A percentile compares a stretch with the other conserved stretches of the same genome.
phyloP scores from a whole-genome alignment of 805 yeast genomes.

The Nakazawaea sp. region DNA sequence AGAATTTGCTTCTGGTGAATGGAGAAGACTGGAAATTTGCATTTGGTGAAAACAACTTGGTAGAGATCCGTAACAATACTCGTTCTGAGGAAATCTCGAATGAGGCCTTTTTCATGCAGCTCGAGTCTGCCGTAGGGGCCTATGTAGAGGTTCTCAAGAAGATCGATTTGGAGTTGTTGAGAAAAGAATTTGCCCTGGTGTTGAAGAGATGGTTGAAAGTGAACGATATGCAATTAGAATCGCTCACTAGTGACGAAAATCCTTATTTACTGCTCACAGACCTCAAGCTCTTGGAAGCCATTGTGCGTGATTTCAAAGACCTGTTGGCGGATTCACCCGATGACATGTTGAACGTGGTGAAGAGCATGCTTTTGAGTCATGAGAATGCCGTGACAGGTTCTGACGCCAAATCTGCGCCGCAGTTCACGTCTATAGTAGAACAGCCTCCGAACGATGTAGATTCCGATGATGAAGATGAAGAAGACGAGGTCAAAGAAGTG shows the following conservation, averaged over 20 bases:
- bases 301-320: constrained; percentile 53
- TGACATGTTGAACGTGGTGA: constrained; percentile 46
- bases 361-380: constrained; percentile 31
- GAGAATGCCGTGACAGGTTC: constrained; percentile 17
- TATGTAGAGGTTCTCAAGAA: constrained; percentile 39
- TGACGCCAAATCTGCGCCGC: neutral
- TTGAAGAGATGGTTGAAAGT: constrained; percentile 55
- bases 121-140: constrained; percentile 37
- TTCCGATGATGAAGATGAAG: constrained; percentile 32
- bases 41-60: constrained; percentile 31
- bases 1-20: constrained; percentile 26
- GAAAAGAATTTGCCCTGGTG: constrained; percentile 38
- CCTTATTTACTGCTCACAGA: constrained; percentile 54
- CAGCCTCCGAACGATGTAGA: constrained; percentile 14
- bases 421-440: neutral
- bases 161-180: constrained; percentile 40
- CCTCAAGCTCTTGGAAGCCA: constrained; percentile 55
- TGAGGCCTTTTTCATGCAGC: constrained; percentile 30
- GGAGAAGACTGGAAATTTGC: constrained; percentile 32
- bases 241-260: constrained; percentile 19
- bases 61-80: constrained; percentile 16
- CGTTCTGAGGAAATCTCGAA: constrained; percentile 11
- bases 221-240: constrained; percentile 11
- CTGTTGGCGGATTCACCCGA: constrained; percentile 47
- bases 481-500: constrained; percentile 23